Evolutionary conservation across 2,329 filamentous ascomycete genomes (phyloP).

Genomic region (Phaeosphaeria sp.): DNA sequence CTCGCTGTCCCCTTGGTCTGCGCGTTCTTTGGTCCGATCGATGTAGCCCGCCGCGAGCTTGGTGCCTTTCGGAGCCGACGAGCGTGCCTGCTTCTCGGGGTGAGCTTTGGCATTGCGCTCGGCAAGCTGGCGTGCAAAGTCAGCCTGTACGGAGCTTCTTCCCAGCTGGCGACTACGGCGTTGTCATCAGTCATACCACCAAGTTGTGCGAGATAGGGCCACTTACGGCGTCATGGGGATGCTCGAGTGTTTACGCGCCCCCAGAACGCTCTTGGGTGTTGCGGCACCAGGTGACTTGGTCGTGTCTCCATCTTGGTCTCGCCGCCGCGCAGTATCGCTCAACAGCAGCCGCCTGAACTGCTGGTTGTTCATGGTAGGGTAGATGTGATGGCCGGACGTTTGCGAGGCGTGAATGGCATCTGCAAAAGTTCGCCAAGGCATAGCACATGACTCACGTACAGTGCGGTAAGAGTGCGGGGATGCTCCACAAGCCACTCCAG

Average conservation of each 20-base stretch:
- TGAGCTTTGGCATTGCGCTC: slow-evolving; percentile 68
- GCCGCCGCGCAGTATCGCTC: slow-evolving; percentile 53
- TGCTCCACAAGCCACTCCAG: not conserved
- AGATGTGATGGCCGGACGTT: slow-evolving; percentile 8
- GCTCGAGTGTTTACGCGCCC: slow-evolving; percentile 77
- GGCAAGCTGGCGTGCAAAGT: slow-evolving; percentile 85
- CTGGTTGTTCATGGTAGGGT: slow-evolving; percentile 81
- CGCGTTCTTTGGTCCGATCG: slow-evolving; percentile 75
- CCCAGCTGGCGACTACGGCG: slow-evolving; percentile 68
- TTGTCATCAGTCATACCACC: slow-evolving; percentile 8
- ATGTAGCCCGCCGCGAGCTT: slow-evolving; percentile 81
- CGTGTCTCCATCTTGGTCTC: slow-evolving; percentile 39
- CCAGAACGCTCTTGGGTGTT: slow-evolving; percentile 61
- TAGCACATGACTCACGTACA: slow-evolving; percentile 1
- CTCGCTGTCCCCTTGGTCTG: slow-evolving; percentile 60
- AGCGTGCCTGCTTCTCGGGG: slow-evolving; percentile 74
- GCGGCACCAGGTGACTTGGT: slow-evolving; percentile 31
- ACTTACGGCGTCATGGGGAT: slow-evolving; percentile 94
- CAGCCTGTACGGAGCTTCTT: slow-evolving; percentile 58
- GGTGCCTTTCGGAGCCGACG: slow-evolving; percentile 81
- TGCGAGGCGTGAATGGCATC: not conserved
- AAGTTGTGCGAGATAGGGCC: not conserved
- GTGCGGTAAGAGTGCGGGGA: slow-evolving; percentile 10
- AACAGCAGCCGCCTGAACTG: slow-evolving; percentile 86
- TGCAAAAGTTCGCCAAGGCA: slow-evolving; percentile 8